A percentile compares a stretch with the other conserved stretches of the same genome.
Conservation (phyloP, 495 filamentous ascomycete genomes). For the Venustampulla echinocandica region DNA sequence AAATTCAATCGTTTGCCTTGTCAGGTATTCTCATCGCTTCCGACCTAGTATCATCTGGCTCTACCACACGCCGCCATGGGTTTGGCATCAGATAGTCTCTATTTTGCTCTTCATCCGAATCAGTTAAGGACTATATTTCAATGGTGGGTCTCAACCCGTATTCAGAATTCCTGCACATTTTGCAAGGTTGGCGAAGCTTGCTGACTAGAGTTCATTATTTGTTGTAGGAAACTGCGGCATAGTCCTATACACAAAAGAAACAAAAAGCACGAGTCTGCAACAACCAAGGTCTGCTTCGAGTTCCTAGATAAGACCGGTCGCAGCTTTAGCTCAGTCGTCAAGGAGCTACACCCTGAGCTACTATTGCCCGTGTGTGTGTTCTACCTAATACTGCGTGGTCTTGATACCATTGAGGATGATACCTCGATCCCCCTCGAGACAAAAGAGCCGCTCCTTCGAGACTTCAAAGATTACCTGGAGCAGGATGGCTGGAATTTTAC, state of each 20-base stretch:
- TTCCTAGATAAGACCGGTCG: slow-evolving; percentile 79
- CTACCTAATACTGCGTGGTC: slow-evolving; percentile 76
- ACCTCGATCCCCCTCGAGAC: slow-evolving; percentile 70
- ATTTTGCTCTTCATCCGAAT: slow-evolving; percentile 63
- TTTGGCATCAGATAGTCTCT: no score
- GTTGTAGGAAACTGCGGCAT: slow-evolving; percentile 82
- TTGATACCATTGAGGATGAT: slow-evolving; percentile 95
- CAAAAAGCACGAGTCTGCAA: slow-evolving; percentile 57
- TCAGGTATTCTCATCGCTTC: no score
- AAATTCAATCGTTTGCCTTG: no score
- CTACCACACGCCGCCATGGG: no score
- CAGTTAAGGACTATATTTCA: slow-evolving; percentile 78
- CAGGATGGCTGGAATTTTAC: slow-evolving; percentile 79
- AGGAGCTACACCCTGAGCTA: slow-evolving; percentile 85
- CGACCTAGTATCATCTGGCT: no score
- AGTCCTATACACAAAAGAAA: slow-evolving; percentile 78
- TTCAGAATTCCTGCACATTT: not conserved
- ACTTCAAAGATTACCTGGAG: slow-evolving; percentile 66
- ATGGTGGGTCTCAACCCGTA: slow-evolving; percentile 49
- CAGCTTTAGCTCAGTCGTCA: slow-evolving; percentile 82
- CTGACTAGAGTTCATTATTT: not conserved
- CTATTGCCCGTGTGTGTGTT: slow-evolving; percentile 81
- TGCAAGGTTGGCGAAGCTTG: no score
- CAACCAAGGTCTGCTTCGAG: slow-evolving; percentile 67
- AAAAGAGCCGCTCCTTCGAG: slow-evolving; percentile 77